These are phyloP conservation scores for Gamarada debralockiae DNA, from an alignment of 495 filamentous ascomycete species.

Conservation along the genomic window DNA sequence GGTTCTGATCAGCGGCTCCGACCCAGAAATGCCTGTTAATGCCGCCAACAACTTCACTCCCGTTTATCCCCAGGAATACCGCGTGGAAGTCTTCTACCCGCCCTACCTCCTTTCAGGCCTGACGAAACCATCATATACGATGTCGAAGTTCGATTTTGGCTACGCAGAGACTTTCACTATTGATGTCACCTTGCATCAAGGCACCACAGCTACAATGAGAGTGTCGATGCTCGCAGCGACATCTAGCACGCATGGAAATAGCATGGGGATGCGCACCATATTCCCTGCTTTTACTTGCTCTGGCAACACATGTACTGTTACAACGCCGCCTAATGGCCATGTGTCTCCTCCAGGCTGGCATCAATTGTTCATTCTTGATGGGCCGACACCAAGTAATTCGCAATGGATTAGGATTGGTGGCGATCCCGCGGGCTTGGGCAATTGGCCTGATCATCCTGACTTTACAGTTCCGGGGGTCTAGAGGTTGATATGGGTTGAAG, in stretches of 20 bases:
- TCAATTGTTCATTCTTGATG: slow-evolving; percentile 55
- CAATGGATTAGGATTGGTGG: slow-evolving; percentile 59
- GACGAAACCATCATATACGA: slow-evolving; percentile 42
- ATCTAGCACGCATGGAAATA: slow-evolving; percentile 58
- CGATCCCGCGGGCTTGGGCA: slow-evolving; percentile 52
- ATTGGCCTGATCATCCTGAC: slow-evolving; percentile 48
- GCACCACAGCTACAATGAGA: slow-evolving; percentile 39
- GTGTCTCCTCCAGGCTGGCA: slow-evolving; percentile 57
- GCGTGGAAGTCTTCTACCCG: slow-evolving; percentile 61
- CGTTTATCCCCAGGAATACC: slow-evolving; percentile 50
- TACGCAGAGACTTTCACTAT: slow-evolving; percentile 38
- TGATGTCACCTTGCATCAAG: slow-evolving; percentile 28
- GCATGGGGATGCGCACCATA: slow-evolving; percentile 57
- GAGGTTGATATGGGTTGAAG: too few species aligned
- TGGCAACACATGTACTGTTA: slow-evolving; percentile 46
- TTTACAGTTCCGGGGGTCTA: slow-evolving; percentile 39
- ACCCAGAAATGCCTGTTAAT: slow-evolving; percentile 42
- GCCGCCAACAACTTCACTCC: slow-evolving; percentile 9
- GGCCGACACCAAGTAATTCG: slow-evolving; percentile 48
- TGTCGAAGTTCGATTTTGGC: slow-evolving; percentile 47
- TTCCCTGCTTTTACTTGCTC: slow-evolving; percentile 50
- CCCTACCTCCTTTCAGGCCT: slow-evolving; percentile 54
- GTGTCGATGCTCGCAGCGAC: slow-evolving; percentile 54
- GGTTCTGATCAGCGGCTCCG: slow-evolving; percentile 61
- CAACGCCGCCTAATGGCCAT: too few species aligned